Percentiles rank a stretch among this genome's conserved stretches.
Conservation (phyloP, 192 early-diverging fungal species). For the Pilaira anomala region DNA sequence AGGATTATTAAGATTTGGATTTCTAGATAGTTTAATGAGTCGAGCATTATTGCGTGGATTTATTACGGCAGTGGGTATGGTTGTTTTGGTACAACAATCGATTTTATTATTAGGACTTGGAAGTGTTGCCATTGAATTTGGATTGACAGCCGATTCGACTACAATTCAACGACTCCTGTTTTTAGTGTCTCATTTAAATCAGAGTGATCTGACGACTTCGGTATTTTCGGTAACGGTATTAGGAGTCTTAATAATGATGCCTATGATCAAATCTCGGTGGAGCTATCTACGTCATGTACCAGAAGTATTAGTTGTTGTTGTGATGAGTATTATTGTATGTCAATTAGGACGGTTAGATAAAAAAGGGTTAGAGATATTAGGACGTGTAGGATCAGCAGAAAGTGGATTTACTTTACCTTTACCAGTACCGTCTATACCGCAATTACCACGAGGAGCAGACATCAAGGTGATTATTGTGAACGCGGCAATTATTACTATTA, state of each 20-base stretch:
- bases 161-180: conserved; percentile 72
- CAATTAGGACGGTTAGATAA: conserved; percentile 60
- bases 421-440: conserved; percentile 56
- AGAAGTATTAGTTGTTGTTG: conserved; percentile 84
- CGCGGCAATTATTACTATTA: conserved; percentile 84
- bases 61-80: conserved; percentile 85
- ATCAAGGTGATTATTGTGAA: conserved; percentile 72
- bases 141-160: conserved; percentile 59
- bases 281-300: conserved; percentile 68
- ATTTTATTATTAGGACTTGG: conserved; percentile 66
- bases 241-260: conserved; percentile 47
- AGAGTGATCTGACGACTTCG: conserved; percentile 62
- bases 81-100: conserved; percentile 86
- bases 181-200: conserved; percentile 55
- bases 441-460: conserved; percentile 47
- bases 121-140: conserved; percentile 26
- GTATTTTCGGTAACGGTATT: conserved; percentile 67
- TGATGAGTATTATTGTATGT: conserved; percentile 62
- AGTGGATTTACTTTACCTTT: conserved; percentile 16
- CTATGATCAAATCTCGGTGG: conserved; percentile 40
- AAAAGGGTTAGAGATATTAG: conserved; percentile 71
- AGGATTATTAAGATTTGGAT: conserved; percentile 94
- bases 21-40: conserved; percentile 90
- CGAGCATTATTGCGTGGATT: conserved; percentile 89
- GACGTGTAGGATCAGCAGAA: conserved; percentile 58